Evolutionary conservation across 345 rosid species (phyloP), one percentile per base, ranked within the genome.

Genomic region (Sisymbrium altissimum): DNA sequence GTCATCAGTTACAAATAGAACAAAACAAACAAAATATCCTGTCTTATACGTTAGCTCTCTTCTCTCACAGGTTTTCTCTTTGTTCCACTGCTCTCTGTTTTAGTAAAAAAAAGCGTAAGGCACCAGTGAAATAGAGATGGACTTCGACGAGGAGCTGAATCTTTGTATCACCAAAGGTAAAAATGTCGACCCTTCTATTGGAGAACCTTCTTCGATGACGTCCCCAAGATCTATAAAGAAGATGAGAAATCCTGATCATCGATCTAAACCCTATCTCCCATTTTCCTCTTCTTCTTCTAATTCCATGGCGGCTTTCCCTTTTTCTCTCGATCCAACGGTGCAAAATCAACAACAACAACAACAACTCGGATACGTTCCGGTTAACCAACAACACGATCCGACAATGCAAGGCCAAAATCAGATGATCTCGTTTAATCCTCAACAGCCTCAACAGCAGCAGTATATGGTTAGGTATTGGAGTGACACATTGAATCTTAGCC

Each of bases 381-480:
- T 38, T 63, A 3, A 38, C n/a, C 69, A 32, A 60, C 74, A 41
- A 13, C 18, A 70, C 4, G 36, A 44, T 32, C 48, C 41, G 9
- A 57, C 50, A 48, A 36, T 45, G 58, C 72, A 77, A 71, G 19
- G 25, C 9, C 77, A 49, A 48, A 89, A 85, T 13, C 86, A 85
- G 43, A 91, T 86, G 93, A 91, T 94, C 71, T 95, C 96, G 52
- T 91, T 94, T 71, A 71, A 66, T 52, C 75, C 88, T 36, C 89
- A 84, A 23, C 83, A 74, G 45, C 91, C 89, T 35, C 89, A 84
- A n/a, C 71, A 54, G 12, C 93, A 88, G 70, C 95, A 86, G 66
- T 84, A 88, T 71, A 77, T 88, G 65, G 69, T 83, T 66, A 91
- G 80, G 68, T 82, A 82, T 30, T 89, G 95, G 88, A 83, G 83